These are phyloP conservation scores for Diaporthe sp. DNA, from an alignment of 2,329 filamentous ascomycete genomes.

Conservation along the genomic window DNA sequence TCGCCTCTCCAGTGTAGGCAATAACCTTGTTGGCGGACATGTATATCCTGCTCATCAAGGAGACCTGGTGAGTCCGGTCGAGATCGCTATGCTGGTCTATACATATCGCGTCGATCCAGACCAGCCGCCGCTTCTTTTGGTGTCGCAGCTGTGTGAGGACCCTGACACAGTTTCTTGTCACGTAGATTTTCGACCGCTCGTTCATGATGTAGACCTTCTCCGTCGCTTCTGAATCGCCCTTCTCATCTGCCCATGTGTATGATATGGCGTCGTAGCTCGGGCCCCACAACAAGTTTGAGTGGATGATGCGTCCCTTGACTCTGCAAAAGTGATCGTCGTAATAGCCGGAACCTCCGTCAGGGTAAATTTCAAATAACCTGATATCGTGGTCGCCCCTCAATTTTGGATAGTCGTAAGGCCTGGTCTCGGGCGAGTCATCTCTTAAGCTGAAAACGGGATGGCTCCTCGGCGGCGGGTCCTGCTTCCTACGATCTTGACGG, in stretches of 20 bases:
- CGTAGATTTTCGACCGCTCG: background rate
- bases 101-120: conserved; percentile 9
- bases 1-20: background rate
- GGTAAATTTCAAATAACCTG: conserved; percentile 1
- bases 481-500: background rate
- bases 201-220: background rate
- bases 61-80: background rate
- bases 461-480: background rate
- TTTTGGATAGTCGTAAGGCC: background rate
- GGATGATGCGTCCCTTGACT: background rate
- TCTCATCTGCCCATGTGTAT: conserved; percentile 4
- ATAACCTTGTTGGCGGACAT: background rate
- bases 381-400: background rate
- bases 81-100: background rate
- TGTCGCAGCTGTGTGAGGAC: background rate
- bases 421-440: background rate
- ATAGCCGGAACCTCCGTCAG: background rate
- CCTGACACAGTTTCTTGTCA: background rate
- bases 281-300: background rate
- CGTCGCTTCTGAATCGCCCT: background rate
- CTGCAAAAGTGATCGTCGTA: background rate
- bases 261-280: background rate
- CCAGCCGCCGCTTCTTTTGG: background rate
- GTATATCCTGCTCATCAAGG: background rate
- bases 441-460: background rate